Conservation (phyloP, 2,329 filamentous ascomycete species). For the Aschersonia sp. region DNA sequence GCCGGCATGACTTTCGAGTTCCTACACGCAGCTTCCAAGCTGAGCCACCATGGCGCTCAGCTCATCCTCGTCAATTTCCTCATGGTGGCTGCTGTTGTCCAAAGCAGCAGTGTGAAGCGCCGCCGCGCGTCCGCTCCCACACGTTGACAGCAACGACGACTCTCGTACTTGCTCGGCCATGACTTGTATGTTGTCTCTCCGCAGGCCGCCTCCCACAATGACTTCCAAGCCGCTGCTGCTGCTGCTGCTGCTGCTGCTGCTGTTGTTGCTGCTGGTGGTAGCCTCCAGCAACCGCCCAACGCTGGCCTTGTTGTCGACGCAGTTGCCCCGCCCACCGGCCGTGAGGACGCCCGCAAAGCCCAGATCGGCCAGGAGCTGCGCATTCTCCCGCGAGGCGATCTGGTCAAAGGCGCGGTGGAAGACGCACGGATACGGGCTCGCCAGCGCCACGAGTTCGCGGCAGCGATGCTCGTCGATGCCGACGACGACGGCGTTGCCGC, state of each 20-base stretch:
- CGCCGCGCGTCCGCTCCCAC: constrained; percentile 16
- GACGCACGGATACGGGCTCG: constrained; percentile 28
- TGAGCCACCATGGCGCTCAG: constrained; percentile 8
- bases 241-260: not conserved
- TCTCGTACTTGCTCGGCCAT: constrained; percentile 8
- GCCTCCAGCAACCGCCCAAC: constrained; percentile 18
- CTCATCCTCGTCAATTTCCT: constrained; percentile 12
- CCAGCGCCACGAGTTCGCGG: constrained; percentile 22
- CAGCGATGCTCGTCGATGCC: constrained; percentile 26
- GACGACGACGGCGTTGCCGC: constrained; percentile 2
- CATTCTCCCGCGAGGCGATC: constrained; percentile 16
- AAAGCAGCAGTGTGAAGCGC: constrained; percentile 33
- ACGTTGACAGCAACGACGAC: constrained; percentile 8
- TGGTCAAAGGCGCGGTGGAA: constrained; percentile 43
- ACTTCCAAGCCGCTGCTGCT: constrained; percentile 21
- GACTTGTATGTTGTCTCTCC: constrained; percentile 21
- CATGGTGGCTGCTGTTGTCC: constrained; percentile 3
- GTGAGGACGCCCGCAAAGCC: constrained; percentile 39
- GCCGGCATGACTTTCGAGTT: not conserved
- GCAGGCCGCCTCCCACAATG: constrained; percentile 36
- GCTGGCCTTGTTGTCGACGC: constrained; percentile 21
- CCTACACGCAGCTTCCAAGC: constrained; percentile 4
- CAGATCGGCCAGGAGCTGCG: constrained; percentile 21
- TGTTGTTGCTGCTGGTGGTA: no score
- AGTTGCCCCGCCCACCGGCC: constrained; percentile 31